phyloP scores from a whole-genome alignment of 2,329 filamentous ascomycete species.

The Ophiocordyceps australis region DNA sequence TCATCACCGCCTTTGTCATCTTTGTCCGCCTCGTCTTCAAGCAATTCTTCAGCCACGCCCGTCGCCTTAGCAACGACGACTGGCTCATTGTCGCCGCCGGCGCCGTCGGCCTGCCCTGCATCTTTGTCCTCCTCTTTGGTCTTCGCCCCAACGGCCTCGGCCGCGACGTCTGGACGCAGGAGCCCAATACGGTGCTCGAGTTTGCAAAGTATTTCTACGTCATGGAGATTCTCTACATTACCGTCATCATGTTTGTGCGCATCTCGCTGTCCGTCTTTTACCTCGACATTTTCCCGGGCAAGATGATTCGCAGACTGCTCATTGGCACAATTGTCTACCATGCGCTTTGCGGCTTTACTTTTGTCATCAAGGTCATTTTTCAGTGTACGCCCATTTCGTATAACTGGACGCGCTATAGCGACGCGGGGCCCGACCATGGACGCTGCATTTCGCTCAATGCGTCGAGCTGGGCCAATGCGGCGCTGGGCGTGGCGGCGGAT shows the following conservation, averaged over 20 bases:
- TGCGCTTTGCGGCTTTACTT: not conserved
- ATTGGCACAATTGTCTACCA: not conserved
- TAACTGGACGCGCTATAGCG: slow-evolving; percentile 1
- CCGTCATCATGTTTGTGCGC: not conserved
- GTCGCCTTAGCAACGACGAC: slow-evolving; percentile 14
- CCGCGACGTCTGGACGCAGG: slow-evolving; percentile 14
- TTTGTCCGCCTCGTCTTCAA: slow-evolving; percentile 6
- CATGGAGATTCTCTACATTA: slow-evolving; percentile 1
- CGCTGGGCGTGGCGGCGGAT: slow-evolving; percentile 1
- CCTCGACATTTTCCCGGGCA: slow-evolving; percentile 1
- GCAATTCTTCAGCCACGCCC: slow-evolving; percentile 10
- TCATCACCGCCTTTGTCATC: slow-evolving; percentile 5
- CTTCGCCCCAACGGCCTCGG: slow-evolving; percentile 11
- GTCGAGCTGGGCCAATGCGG: slow-evolving; percentile 1
- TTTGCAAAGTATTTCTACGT: slow-evolving; percentile 1
- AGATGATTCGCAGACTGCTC: not conserved
- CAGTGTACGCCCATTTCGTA: slow-evolving; percentile 1
- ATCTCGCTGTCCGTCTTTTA: slow-evolving; percentile 1
- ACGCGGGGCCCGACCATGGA: not conserved
- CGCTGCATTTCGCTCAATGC: slow-evolving; percentile 1
- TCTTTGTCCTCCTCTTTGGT: slow-evolving; percentile 8
- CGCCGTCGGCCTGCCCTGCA: slow-evolving; percentile 7
- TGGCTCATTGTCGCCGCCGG: slow-evolving; percentile 9
- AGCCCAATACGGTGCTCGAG: not conserved
- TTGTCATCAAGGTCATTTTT: not conserved